Base-by-base conservation (phyloP, 805 yeast genomes). In the Saturnispora diversa region DNA sequence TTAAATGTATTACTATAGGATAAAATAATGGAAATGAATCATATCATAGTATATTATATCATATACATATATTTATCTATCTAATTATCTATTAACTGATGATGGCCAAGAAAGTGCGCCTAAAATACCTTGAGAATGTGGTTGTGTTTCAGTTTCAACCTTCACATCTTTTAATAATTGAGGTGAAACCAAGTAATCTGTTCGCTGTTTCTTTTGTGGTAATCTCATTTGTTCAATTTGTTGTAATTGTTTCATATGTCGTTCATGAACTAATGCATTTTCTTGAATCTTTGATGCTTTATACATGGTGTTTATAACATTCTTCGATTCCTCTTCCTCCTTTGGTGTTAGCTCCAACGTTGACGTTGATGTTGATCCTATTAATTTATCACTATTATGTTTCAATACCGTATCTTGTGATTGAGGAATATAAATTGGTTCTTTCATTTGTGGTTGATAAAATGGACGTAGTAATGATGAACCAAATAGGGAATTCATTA, bases 391-490 rank as follows among this genome's bases (percentile, higher is more conserved):
- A 17, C 6, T 4, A 17, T 30, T 26, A 17, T 20, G 13, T 20
- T 31, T 34, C 10, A n/a, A n/a, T n/a, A n/a, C n/a, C n/a, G n/a
- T n/a, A n/a, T n/a, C n/a, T n/a, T n/a, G n/a, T n/a, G n/a, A n/a
- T n/a, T n/a, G n/a, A n/a, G 43, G 34, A 31, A 56, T 40, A 40
- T 49, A 48, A 20, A 56, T 50, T 17, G 59, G 58, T 13, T 54
- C 53, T 27, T 46, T 49, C 11, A 50, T 36, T 19, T 39, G 42
- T 12, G 60, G 61, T 27, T 48, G 49, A 35, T 53, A 55, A 20
- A 56, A 48, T 15, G 55, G 44, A 31, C 34, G 40, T 9, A 49
- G 24, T 9, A 49, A 31, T 6, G 52, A 47, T 5, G 51, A 44
- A 11, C 40, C 39, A 16, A 38, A 45, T 9, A 38, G 24, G 9